Evolutionary conservation across 352 stramenopile species (phyloP), one percentile per base, ranked within the genome.

Genomic region (Phytophthora lateralis): DNA sequence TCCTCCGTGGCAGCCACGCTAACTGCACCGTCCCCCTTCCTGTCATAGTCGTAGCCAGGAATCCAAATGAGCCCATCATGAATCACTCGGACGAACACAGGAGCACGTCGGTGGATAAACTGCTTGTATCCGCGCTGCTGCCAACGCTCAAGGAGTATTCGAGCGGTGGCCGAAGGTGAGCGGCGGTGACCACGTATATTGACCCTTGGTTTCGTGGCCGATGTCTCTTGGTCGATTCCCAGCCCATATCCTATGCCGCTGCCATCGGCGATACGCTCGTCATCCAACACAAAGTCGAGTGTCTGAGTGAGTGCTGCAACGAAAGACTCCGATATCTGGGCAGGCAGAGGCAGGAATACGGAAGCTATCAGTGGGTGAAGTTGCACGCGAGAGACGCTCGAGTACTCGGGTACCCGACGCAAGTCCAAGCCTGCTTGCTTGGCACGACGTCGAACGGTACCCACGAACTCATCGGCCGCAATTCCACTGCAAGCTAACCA

Each of bases 401-500:
- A 83, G 54, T 90, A 93, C 63, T 91, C 85, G 5, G 85, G 85
- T n/a, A 93, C 73, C 15, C 82, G 85, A 2, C 79, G 80, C 21
- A 91, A 59, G 27, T 93, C 85, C 24, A 91, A 61, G 5, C 77
- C 69, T 8, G 74, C 68, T 51, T 93, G 85, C 55, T 91, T 91
- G 12, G 73, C 75, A 27, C 83, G 85, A 34, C 85, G 80, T 38
- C 75, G 71, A 27, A 93, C 60, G 15, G 75, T 78, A 12, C 75
- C 59, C 42, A 93, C 78, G 57, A 93, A 91, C 38, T 93, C 85
- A 43, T 93, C 85, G 0, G 82, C 75, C 20, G 85, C 77, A 17
- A 78, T 88, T 38, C 85, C 82, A 51, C 82, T 90, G 64, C 85
- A 93, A n/a, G 82, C 85, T 8, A 92, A 63, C 85, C 85, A 93